Evolutionary conservation across 2,329 filamentous ascomycete species (phyloP), one percentile per base, ranked within the genome.

Genomic region (Penicillium sp.): DNA sequence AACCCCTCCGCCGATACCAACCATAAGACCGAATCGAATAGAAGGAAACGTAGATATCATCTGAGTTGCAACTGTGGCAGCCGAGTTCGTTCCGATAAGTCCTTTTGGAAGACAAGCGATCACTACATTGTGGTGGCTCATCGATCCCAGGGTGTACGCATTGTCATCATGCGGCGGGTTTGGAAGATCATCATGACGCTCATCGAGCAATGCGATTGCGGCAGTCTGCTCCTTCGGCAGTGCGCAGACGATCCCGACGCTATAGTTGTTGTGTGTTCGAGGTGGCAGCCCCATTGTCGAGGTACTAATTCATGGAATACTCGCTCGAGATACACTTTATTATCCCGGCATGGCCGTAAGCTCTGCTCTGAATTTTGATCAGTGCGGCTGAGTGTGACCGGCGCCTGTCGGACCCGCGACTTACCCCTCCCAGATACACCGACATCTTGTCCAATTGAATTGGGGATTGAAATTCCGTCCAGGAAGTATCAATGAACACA

Each of bases 161-260:
- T 67, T 70, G 21, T 70, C 68, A 1, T 26, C 65, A 7, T 48
- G 21, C n/a, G 57, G 13, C 4, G 9, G 61, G 13, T 61, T 45
- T 1, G 58, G 58, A 21, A 66, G 23, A 45, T 31, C 17, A 1
- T 46, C 35, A 56, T 71, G 69, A 29, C 47, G 51, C 29, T 56
- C 17, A 47, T 70, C 67, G 21, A 70, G 46, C 62, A 69, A 69
- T 7, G 60, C 56, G n/a, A 66, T 66, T 35, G 67, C 67, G 2
- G 70, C 69, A 9, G 65, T 68, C 47, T 61, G 66, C 60, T 71
- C 72, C 6, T 65, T 56, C 1, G 66, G 62, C 6, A 70, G 41
- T 11, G 67, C 61, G 26, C 65, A 69, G 54, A 70, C 52, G 61
- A 63, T 67, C 38, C 69, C 67, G 23, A 71, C 51, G 6, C 65